Evolutionary conservation across 345 rosid species (phyloP).

Genomic region (Lepidium sativum): DNA sequence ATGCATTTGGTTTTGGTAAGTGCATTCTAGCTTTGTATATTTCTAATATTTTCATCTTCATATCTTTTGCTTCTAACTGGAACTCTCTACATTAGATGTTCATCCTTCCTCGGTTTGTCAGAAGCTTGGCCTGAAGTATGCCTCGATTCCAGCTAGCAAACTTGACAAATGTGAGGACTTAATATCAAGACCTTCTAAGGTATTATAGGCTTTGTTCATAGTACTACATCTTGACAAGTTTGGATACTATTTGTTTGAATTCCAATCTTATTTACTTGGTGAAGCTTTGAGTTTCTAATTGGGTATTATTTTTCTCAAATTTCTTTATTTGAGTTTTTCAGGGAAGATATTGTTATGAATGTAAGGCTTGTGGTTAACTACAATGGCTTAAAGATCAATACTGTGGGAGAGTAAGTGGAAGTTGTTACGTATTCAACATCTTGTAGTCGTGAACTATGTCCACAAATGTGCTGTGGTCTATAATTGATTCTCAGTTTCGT

Average conservation of each 20-base stretch:
- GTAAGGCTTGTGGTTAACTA: slow-evolving; percentile 87
- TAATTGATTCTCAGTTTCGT: background rate
- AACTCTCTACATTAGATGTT: slow-evolving; percentile 39
- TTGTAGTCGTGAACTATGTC: background rate
- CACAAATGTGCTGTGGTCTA: background rate
- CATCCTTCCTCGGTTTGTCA: slow-evolving; percentile 71
- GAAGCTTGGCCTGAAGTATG: slow-evolving; percentile 76
- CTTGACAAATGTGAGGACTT: slow-evolving; percentile 44
- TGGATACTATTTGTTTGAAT: background rate
- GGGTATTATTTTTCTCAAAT: background rate
- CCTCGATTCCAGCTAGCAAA: slow-evolving; percentile 46
- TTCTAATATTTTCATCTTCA: background rate
- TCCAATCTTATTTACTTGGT: background rate
- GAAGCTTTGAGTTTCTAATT: background rate
- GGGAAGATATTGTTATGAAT: slow-evolving; percentile 81
- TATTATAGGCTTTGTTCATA: background rate
- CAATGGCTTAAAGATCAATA: slow-evolving; percentile 75
- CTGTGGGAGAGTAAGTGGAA: slow-evolving; percentile 74
- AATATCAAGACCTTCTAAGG: slow-evolving; percentile 90
- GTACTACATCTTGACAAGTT: background rate
- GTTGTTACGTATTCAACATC: background rate
- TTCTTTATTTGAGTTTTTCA: slow-evolving; percentile 27
- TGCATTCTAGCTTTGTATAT: slow-evolving; percentile 28
- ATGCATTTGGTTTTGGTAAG: slow-evolving; percentile 96
- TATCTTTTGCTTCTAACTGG: slow-evolving; percentile 1